These are phyloP conservation scores for Candida glucosophila DNA, from an alignment of 1,139 yeast species.

Conservation along the genomic window DNA sequence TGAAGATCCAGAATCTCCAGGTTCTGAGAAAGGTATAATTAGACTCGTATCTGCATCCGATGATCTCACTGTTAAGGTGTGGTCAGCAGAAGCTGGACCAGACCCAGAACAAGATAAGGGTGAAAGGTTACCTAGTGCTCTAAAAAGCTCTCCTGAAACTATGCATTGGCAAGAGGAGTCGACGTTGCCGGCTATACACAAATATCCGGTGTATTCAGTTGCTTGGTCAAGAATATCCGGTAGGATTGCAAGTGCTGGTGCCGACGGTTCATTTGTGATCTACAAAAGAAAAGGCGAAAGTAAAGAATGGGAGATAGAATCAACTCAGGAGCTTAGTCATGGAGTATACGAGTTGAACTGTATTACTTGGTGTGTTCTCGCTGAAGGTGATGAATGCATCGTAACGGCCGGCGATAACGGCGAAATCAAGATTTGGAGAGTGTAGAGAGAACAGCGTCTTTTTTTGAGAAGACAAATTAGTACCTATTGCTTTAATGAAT, in stretches of 20 bases:
- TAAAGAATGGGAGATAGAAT: slow-evolving; percentile 49
- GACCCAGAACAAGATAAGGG: slow-evolving; percentile 7
- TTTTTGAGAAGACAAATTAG: too few relatives aligned
- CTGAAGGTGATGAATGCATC: slow-evolving; percentile 38
- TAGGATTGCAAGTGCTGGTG: slow-evolving; percentile 72
- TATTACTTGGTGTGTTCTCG: slow-evolving; percentile 58
- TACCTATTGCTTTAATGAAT: not conserved
- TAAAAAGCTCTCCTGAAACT: slow-evolving; percentile 42
- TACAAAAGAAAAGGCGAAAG: slow-evolving; percentile 40
- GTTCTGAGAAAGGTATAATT: slow-evolving; percentile 14
- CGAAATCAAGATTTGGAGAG: slow-evolving; percentile 57
- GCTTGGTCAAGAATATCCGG: slow-evolving; percentile 69
- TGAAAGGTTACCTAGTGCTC: slow-evolving; percentile 46
- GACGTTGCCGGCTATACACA: slow-evolving; percentile 57
- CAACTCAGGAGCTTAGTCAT: slow-evolving; percentile 49
- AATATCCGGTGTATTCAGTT: slow-evolving; percentile 73
- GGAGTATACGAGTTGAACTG: slow-evolving; percentile 76
- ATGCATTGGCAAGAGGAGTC: slow-evolving; percentile 76
- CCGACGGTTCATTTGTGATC: slow-evolving; percentile 74
- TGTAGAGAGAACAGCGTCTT: too few relatives aligned
- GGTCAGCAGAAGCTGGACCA: slow-evolving; percentile 41
- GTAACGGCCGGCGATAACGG: slow-evolving; percentile 92
- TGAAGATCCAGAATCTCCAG: slow-evolving; percentile 29
- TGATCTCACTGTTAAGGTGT: slow-evolving; percentile 65
- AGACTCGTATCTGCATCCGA: slow-evolving; percentile 77